Percentiles rank a stretch among this genome's conserved stretches.
Evolutionary conservation across 805 yeast species (phyloP).

Genomic region (Saccharomyces eubayanus): DNA sequence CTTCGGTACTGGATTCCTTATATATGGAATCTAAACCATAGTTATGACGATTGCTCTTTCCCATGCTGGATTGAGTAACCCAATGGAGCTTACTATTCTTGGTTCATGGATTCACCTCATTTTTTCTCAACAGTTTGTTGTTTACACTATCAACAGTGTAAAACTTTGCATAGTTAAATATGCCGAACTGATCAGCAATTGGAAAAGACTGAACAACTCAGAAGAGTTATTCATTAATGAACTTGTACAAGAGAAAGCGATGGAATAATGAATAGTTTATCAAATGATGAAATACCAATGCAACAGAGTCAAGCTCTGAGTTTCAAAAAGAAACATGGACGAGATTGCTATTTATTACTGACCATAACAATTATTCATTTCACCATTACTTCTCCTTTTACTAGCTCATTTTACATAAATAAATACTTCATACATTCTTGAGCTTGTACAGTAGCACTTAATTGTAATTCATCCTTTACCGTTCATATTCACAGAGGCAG

Average conservation of each 20-base stretch:
- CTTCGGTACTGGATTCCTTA: constrained; percentile 55
- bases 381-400: constrained; percentile 1
- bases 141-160: constrained; percentile 9
- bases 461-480: background rate
- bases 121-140: constrained; percentile 25
- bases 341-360: constrained; percentile 53
- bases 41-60: constrained; percentile 57
- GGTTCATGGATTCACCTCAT: constrained; percentile 47
- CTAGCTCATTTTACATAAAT: background rate
- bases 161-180: constrained; percentile 54
- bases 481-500: background rate
- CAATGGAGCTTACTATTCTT: constrained; percentile 80
- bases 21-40: constrained; percentile 50
- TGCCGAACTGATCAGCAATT: constrained; percentile 41
- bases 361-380: constrained; percentile 7
- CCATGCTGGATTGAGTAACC: constrained; percentile 38
- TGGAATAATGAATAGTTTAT: background rate
- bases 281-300: constrained; percentile 66
- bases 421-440: background rate
- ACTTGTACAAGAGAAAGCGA: background rate
- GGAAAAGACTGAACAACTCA: constrained; percentile 2
- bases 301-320: constrained; percentile 92
- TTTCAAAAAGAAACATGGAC: constrained; percentile 40
- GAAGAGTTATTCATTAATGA: background rate
- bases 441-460: background rate